Evolutionary conservation across 306 rosid species (phyloP).

Genomic region (Acacia confusa): DNA sequence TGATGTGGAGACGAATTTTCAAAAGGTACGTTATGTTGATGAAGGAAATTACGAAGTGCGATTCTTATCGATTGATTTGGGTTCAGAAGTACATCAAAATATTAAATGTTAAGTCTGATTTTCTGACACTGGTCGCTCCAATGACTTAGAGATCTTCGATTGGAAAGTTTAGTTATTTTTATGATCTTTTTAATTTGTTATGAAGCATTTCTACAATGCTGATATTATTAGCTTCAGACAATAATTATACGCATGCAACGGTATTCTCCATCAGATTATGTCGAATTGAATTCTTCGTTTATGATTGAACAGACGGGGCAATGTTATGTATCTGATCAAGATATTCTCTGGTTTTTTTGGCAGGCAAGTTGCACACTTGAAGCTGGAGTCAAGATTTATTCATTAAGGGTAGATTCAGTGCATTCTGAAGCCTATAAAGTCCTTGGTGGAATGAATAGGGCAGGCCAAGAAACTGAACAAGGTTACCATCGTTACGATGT

Average conservation of each 20-base stretch:
- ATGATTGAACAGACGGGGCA: conserved; percentile 19
- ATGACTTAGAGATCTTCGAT: background rate
- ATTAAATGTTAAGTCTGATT: background rate
- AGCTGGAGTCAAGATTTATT: conserved; percentile 93
- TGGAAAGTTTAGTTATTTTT: conserved; percentile 3
- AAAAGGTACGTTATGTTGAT: conserved; percentile 55
- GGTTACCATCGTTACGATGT: conserved; percentile 46
- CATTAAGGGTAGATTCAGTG: conserved; percentile 89
- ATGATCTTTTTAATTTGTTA: background rate
- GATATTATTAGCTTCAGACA: background rate
- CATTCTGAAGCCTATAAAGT: conserved; percentile 97
- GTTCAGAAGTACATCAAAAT: background rate
- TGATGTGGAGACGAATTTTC: conserved; percentile 88
- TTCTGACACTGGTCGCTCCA: background rate
- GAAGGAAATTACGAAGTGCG: background rate
- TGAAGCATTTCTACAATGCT: background rate
- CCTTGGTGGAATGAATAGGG: conserved; percentile 97
- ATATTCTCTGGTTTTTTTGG: conserved; percentile 19
- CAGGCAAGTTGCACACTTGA: conserved; percentile 98
- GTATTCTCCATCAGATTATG: background rate
- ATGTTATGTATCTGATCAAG: conserved; percentile 5
- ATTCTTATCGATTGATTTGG: conserved; percentile 9
- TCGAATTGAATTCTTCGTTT: conserved; percentile 2
- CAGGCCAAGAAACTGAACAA: conserved; percentile 82
- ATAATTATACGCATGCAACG: background rate